Evolutionary conservation across 805 yeast species (phyloP), one percentile per base, ranked within the genome.

Genomic region (Metschnikowia colocasiae): DNA sequence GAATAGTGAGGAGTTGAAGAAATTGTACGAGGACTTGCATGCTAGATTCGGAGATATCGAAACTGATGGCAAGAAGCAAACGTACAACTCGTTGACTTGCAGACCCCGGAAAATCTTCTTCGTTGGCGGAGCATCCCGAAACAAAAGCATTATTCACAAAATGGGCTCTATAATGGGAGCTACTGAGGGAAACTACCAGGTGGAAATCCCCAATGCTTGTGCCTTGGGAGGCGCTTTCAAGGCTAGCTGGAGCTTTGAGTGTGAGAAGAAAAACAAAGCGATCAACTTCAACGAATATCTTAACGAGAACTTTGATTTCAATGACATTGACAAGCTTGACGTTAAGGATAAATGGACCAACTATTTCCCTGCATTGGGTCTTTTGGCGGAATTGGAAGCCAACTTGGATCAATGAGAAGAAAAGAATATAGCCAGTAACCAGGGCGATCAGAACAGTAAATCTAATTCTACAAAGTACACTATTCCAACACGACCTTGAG

Each of bases 191-290:
- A 81, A 85, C 51, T 87, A 66, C 61, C 79, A 80, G 50, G 82
- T 85, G 32, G 90, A 87, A 58, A 79, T 87, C 40, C 81, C 92
- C 6, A 90, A 90, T 65, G 94, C 96, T 1, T 90, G 97, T 74
- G 97, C 96, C 0, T 64, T 87, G 30, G 97, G 97, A 22, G 96
- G 96, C 3, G 92, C 95, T 35, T 87, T 77, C 67, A 85, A 87
- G 61, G 92, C 96, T 1, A 71, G 83, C 40, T 89, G 95, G 95
- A 78, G 87, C 32, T 65, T 62, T 48, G 52, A 59, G 45, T 67
- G 67, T 47, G 75, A 70, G 50, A 29, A 47, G 20, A 53, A 58
- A 16, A 56, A 56, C 8, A 48, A 59, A 13, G 75, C 67, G 76
- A 67, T 64, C 58, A 70, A 47, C 71, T 83, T 71, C 60, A 66